These are phyloP conservation scores for Hypoxylon sp. DNA, from an alignment of 2,329 filamentous ascomycete species.

Conservation along the genomic window DNA sequence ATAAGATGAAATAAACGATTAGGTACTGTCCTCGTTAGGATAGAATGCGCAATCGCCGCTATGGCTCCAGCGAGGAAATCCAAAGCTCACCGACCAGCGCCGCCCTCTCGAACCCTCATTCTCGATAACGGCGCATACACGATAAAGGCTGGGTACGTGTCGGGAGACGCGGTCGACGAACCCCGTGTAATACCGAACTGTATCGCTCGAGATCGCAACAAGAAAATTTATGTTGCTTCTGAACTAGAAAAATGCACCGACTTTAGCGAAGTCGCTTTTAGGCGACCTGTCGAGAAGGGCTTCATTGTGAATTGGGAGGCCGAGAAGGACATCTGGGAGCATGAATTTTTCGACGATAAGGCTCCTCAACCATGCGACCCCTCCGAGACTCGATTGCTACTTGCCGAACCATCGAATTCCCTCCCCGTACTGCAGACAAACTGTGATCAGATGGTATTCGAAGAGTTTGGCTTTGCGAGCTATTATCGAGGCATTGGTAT, in stretches of 20 bases:
- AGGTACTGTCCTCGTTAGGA: neutral
- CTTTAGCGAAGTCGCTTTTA: conserved; percentile 89
- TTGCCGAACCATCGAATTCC: conserved; percentile 89
- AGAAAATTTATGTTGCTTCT: conserved; percentile 82
- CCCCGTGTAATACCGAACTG: conserved; percentile 88
- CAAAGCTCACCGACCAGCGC: conserved; percentile 64
- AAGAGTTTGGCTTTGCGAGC: conserved; percentile 93
- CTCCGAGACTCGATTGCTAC: conserved; percentile 82
- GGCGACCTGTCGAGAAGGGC: conserved; percentile 92
- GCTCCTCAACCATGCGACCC: conserved; percentile 80
- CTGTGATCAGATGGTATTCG: conserved; percentile 96
- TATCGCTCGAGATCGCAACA: conserved; percentile 85
- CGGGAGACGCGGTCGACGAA: conserved; percentile 60
- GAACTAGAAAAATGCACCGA: conserved; percentile 86
- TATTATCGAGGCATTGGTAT: conserved; percentile 83
- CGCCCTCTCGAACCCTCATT: conserved; percentile 80
- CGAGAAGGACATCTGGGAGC: conserved; percentile 95
- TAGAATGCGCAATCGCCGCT: neutral
- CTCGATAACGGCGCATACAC: conserved; percentile 94
- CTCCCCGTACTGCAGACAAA: conserved; percentile 86
- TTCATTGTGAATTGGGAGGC: conserved; percentile 98
- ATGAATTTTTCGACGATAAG: conserved; percentile 81
- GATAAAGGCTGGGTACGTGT: conserved; percentile 88
- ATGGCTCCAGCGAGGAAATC: conserved; percentile 62
- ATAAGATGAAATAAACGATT: neutral